Base-by-base conservation (phyloP, 2,329 filamentous ascomycete species). In the Tolypocladium pustulatum region DNA sequence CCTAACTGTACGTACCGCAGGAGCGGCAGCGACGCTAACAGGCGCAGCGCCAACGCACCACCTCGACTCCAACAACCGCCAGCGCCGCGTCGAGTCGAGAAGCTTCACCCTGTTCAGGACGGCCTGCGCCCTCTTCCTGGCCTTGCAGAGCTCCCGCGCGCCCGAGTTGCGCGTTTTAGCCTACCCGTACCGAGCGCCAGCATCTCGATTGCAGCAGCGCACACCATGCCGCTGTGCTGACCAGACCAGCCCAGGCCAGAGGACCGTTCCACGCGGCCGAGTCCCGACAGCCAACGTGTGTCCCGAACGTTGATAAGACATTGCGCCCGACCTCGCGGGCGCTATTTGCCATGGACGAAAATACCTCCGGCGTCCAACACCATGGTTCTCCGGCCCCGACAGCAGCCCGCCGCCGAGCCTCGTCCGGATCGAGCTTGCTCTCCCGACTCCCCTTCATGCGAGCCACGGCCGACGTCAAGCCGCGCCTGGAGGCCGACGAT, bases 391-490 rank as follows among this genome's bases (percentile, higher is more conserved):
- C 65, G n/a, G 61, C 61, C 1, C 56, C 62, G 17, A 55, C 64
- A 15, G 22, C 65, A 3, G 55, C 64, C 9, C 68, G 66, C 54
- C 65, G 65, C 59, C 77, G 83, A 68, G 84, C 75, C 65, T 73
- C 82, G 56, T 88, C 85, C 2, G 74, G 76, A 46, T 84, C 84
- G 38, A 83, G 84, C 60, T 76, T 92, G 51, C 75, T 93, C 36
- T 86, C 87, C 46, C 83, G 81, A 63, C 77, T 93, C 57, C 83
- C 86, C 46, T 90, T 92, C 69, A 74, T 92, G 62, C 83, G 85
- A 58, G 64, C 70, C 46, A 65, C 71, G 0, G 63, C 68, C 38
- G 75, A 74, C 58, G 62, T 64, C 56, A 66, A 66, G 56, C 59
- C 64, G 57, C 65, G 58, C 58, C 66, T 59, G 46, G 63, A 66